Evolutionary conservation across 2,329 filamentous ascomycete species (phyloP), one percentile per base, ranked within the genome.

Genomic region (Sarocladium kiliense): DNA sequence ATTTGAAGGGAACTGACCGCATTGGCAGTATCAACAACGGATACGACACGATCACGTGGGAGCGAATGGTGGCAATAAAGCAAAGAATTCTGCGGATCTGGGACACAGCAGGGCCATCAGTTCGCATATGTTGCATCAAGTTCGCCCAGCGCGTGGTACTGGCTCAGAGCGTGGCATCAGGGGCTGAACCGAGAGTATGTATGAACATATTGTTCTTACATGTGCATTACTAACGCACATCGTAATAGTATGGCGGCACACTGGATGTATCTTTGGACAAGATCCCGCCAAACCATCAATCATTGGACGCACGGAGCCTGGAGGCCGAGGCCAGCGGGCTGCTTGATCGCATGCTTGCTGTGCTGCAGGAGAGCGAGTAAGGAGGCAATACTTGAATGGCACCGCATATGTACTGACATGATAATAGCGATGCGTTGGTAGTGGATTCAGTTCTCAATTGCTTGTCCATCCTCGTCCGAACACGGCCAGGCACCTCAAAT

Each of bases 111-210:
- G 75, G 83, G 14, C 80, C 87, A 12, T 87, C 90, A 2, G 83
- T 97, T 59, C 87, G 87, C 64, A 87, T 97, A 69, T 96, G 91
- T 77, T 97, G 94, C 75, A 87, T 97, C 79, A 99, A 99, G 72
- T 99, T 99, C 70, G 87, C 91, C 36, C 93, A 99, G 74, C 86
- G 90, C 60, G 90, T 97, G 44, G 88, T 99, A 44, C 82, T 97
- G 61, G 89, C 91, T 18, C 93, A 99, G 71, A 97, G 91, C 11
- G 85, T 87, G n/a, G 90, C 90, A 47, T 75, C 87, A 57, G 88
- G 89, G 62, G 78, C 84, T 55, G 93, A 97, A 67, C 88, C 89
- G 62, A 85, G 90, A 76, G 90, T 96, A 81, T 70, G 82, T 76
- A 16, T 9, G 36, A 58, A 18, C 21, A 23, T 11, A 39, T n/a